Conservation (phyloP, 176 grass and related monocot genomes). For the Phragmites australis region DNA sequence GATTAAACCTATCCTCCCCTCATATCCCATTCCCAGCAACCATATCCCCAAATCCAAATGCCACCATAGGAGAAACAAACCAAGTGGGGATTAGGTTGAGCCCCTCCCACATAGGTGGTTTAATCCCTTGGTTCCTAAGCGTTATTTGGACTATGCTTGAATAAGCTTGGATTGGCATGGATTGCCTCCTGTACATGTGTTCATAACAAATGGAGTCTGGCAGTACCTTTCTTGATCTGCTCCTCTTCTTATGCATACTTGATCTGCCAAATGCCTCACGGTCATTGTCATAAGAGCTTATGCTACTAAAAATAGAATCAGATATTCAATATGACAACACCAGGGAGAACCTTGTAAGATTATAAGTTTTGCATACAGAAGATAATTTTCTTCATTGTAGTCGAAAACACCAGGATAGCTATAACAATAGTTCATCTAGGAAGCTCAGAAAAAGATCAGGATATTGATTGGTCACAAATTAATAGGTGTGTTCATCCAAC, state of each 20-base stretch:
- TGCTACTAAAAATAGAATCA: slow-evolving; percentile 36
- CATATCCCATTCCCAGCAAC: no score
- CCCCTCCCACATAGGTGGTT: no score
- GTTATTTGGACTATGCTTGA: no score
- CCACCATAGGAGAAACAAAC: no score
- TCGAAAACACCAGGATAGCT: not conserved
- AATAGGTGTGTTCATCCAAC: not conserved
- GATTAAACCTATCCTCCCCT: no score
- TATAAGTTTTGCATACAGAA: not conserved
- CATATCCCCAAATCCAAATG: no score
- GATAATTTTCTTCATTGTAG: not conserved
- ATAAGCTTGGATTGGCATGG: no score
- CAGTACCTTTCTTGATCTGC: slow-evolving; percentile 66
- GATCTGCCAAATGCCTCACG: slow-evolving; percentile 46
- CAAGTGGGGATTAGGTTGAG: no score
- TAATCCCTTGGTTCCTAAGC: no score
- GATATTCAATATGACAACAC: not conserved
- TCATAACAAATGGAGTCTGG: no score
- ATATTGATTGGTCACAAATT: not conserved
- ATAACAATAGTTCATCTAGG: slow-evolving; percentile 3
- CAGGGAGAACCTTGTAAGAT: not conserved
- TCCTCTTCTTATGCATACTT: slow-evolving; percentile 70
- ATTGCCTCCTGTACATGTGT: no score
- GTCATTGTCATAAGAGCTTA: slow-evolving; percentile 58
- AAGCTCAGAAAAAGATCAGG: slow-evolving; percentile 1